Conservation (phyloP, 2,329 filamentous ascomycete species). For the Corniculantispora saksenae region DNA sequence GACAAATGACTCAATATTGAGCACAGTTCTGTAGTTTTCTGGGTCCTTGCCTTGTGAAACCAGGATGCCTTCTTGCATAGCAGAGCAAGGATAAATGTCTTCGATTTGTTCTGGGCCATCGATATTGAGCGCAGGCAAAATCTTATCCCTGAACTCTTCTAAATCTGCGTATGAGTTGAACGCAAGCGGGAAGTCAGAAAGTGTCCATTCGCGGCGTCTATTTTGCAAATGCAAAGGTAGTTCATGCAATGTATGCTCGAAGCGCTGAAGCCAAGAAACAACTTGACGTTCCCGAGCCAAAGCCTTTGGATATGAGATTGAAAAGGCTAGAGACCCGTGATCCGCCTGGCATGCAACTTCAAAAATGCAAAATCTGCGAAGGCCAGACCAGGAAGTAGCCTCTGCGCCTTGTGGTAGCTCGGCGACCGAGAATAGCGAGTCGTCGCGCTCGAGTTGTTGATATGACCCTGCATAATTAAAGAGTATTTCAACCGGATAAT, state of each 20-base stretch:
- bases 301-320: neutral
- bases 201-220: neutral
- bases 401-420: neutral
- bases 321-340: neutral
- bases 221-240: neutral
- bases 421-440: constrained; percentile 13
- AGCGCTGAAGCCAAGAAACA: neutral
- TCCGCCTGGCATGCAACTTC: neutral
- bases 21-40: neutral
- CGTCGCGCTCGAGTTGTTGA: constrained; percentile 43
- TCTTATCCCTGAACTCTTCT: neutral
- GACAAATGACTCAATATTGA: neutral
- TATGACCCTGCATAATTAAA: constrained; percentile 48
- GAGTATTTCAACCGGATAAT: constrained; percentile 41
- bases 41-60: neutral
- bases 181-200: neutral
- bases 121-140: neutral
- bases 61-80: neutral
- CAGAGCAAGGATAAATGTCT: constrained; percentile 4
- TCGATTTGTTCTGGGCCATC: neutral
- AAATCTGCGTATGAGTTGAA: neutral
- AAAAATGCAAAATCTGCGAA: neutral
- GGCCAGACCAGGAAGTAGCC: neutral
- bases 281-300: neutral
- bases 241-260: neutral